phyloP scores from a whole-genome alignment of 2,329 filamentous ascomycete species.

The Coleophoma eucalyptorum region DNA sequence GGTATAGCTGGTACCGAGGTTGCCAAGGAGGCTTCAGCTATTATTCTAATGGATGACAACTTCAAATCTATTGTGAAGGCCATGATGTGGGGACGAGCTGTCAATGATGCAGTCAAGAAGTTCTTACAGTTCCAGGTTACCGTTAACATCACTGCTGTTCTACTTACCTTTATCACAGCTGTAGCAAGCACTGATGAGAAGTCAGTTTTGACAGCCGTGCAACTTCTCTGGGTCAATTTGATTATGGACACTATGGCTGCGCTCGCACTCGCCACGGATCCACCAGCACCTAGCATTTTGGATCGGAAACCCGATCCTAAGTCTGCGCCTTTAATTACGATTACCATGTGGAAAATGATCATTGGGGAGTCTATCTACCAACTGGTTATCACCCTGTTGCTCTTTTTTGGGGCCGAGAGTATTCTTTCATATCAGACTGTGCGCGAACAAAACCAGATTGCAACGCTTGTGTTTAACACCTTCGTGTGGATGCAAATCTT shows the following conservation, averaged over 20 bases:
- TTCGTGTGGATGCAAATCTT: slow-evolving; percentile 99
- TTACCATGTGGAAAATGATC: slow-evolving; percentile 99
- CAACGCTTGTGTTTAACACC: slow-evolving; percentile 91
- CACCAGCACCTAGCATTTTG: slow-evolving; percentile 66
- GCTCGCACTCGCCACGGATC: slow-evolving; percentile 70
- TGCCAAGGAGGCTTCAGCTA: slow-evolving; percentile 57
- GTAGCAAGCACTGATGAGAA: slow-evolving; percentile 59
- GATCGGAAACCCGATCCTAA: slow-evolving; percentile 72
- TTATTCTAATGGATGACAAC: slow-evolving; percentile 61
- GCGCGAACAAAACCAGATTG: slow-evolving; percentile 48
- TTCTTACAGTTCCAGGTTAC: slow-evolving; percentile 58
- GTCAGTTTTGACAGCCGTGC: slow-evolving; percentile 73
- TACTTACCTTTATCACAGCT: slow-evolving; percentile 74
- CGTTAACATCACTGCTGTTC: slow-evolving; percentile 77
- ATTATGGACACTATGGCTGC: slow-evolving; percentile 85
- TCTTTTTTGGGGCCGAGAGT: slow-evolving; percentile 69
- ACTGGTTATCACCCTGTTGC: slow-evolving; percentile 70
- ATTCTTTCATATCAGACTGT: slow-evolving; percentile 56
- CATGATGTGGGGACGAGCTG: slow-evolving; percentile 57
- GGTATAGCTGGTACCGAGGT: slow-evolving; percentile 64
- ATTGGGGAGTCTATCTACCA: slow-evolving; percentile 90
- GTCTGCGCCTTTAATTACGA: slow-evolving; percentile 72
- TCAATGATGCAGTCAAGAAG: slow-evolving; percentile 50
- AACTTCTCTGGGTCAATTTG: slow-evolving; percentile 79
- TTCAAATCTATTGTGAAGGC: slow-evolving; percentile 60